Evolutionary conservation across 2,329 filamentous ascomycete genomes (phyloP).

Genomic region (Colletotrichum tropicicola): DNA sequence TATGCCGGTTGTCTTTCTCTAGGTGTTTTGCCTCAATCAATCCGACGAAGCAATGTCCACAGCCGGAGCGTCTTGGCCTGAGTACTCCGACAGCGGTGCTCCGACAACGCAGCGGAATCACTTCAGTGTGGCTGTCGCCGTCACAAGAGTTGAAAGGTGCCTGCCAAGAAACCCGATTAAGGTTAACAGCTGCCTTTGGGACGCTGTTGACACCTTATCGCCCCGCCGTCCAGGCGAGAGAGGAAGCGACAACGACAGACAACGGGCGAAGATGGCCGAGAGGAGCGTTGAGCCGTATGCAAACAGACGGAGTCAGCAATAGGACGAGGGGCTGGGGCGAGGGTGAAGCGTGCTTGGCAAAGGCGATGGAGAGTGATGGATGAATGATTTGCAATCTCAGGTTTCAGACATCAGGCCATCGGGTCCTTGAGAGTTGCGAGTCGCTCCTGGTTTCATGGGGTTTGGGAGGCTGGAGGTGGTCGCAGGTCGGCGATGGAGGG

Average conservation of each 20-base stretch:
- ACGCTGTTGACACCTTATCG: constrained; percentile 9
- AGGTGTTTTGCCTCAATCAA: neutral
- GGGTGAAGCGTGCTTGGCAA: neutral
- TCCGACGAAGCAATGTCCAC: neutral
- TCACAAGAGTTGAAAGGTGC: constrained; percentile 11
- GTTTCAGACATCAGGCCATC: constrained; percentile 34
- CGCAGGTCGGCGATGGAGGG: neutral
- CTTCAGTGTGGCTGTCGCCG: neutral
- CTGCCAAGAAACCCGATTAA: constrained; percentile 16
- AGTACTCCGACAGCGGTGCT: neutral
- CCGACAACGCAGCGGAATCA: no score
- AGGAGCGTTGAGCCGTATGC: neutral
- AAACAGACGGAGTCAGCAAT: constrained; percentile 10
- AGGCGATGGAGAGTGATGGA: neutral
- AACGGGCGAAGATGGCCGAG: constrained; percentile 10
- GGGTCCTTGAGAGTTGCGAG: constrained; percentile 21
- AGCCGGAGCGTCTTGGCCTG: neutral
- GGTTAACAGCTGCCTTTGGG: constrained; percentile 1
- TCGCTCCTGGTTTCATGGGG: constrained; percentile 27
- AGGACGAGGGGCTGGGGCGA: constrained; percentile 2
- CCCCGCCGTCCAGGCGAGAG: neutral
- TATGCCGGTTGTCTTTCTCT: neutral
- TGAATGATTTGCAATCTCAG: constrained; percentile 27
- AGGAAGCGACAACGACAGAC: neutral
- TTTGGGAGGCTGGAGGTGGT: neutral